Base-by-base conservation (phyloP, 495 filamentous ascomycete genomes). In the Aspergillus heteromorphus region DNA sequence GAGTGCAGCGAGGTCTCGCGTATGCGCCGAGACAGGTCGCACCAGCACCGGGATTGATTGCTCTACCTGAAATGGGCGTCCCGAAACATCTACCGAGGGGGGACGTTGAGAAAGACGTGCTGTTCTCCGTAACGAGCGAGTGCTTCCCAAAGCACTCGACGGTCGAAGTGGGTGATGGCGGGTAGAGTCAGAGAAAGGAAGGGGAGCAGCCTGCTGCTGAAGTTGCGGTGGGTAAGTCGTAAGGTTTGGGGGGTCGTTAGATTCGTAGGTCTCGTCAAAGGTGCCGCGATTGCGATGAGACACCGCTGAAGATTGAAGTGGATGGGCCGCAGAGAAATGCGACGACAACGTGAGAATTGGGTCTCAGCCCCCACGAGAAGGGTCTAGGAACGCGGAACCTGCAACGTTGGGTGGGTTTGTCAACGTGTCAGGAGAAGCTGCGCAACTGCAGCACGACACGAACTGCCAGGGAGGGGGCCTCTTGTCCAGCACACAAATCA, bases 251-350 rank as follows among this genome's bases (percentile, higher is more conserved):
- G 64, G 72, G 72, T 82, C 79, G 81, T 83, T 51, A 73, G 68
- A 53, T 65, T 84, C 82, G 83, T 85, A 69, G 69, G 72, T 68
- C 71, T 85, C 83, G 82, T 85, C 61, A 81, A 69, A 67, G 38
- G 68, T 60, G 65, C 61, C 59, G 55, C 48, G 58, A 59, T 55
- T 60, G 61, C 65, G 62, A 62, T 61, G 66, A 77, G 71, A 69
- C 74, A 77, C 74, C 51, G 67, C 72, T 70, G 67, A 59, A 40
- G 34, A 57, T 52, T 51, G 53, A 30, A 23, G 51, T 60, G 57
- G 18, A 23, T 53, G 58, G 14, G 47, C 45, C 27, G 57, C 42
- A 29, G 23, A 27, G 7, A 42, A 47, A 60, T 60, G 52, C 47
- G 60, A 63, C 38, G 65, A 70, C 71, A 77, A 74, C 67, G 65